Evolutionary conservation across 192 early-diverging fungal genomes (phyloP), one percentile per base, ranked within the genome.

Genomic region (Backusella sp.): DNA sequence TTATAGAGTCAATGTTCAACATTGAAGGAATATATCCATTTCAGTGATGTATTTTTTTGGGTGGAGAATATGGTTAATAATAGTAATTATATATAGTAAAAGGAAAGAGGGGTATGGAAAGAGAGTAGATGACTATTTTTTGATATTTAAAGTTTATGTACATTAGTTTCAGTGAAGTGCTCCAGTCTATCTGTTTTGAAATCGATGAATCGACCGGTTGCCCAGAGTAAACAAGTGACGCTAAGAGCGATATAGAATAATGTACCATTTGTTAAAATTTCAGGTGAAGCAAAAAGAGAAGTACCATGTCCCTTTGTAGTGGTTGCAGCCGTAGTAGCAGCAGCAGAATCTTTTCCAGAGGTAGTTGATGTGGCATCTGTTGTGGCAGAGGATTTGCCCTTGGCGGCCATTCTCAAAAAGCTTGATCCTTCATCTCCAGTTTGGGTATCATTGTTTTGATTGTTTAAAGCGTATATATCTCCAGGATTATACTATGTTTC

Each of bases 181-280:
- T 81, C 75, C 56, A 77, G 68, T 21, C 75, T 72, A 17, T 77
- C 72, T 11, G 74, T 21, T 7, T 72, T 65, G 44, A 71, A 70
- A 41, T 81, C 75, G n/a, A 81, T 70, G 11, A 42, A 66, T 44
- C 77, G 77, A 35, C 79, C 79, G 21, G 79, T 77, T 21, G 52
- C 52, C 79, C 79, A 81, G 4, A 81, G 71, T 1, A 73, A 52
- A 49, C 67, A 68, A 71, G 79, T 73, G 21, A 76, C 59, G 21
- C 75, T 52, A 19, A 77, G 32, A 53, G 49, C 79, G 66, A 70
- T 39, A 12, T 81, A 81, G 37, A 81, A 81, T 17, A 81, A 39
- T 17, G 76, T 76, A 23, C 79, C 79, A 26, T 41, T 77, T 30
- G 35, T n/a, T 26, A 76, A 65, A 32, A 81, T 77, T 2, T 37